Base-by-base conservation (phyloP, 2,329 filamentous ascomycete species). In the Clathrospora elynae region DNA sequence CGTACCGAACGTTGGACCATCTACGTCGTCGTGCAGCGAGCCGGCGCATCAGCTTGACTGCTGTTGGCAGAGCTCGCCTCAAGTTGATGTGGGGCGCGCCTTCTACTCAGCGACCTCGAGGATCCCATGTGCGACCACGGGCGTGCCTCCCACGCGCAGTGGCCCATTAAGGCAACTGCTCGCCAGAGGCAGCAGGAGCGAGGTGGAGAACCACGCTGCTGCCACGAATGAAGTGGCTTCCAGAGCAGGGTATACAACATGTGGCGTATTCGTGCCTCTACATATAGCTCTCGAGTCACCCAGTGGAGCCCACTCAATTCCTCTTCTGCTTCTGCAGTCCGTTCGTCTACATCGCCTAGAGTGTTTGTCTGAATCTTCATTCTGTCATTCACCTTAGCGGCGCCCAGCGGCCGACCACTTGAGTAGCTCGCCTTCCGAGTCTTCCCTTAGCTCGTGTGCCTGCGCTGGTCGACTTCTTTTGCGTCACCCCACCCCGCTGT, bases 41-140 rank as follows among this genome's bases (percentile, higher is more conserved):
- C 35, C 11, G 33, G 33, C 22, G 22, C n/a, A 12, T 10, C 13
- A 28, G 22, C 18, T 6, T 33, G 13, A 29, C 26, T 18, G 31
- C 23, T 33, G n/a, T 12, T 33, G 2, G 18, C 10, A 23, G 20
- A 23, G 18, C 31, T 39, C 46, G 34, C 31, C 35, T 38, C 31
- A 25, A 30, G 22, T 17, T 29, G 35, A 25, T 38, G 39, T 28
- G 41, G 40, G 43, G 33, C 44, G 28, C 36, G 38, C 36, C 41
- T 32, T 28, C 31, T 42, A n/a, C 26, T 56, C 48, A 52, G 39
- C 54, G 49, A 55, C 47, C 40, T 51, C 35, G 47, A 55, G 52
- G 47, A 37, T 42, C 45, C 52, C 55, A 56, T 57, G 53, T 50
- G 52, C 38, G 35, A 44, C 46, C 44, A 42, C 17, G 42, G 47